phyloP scores from a whole-genome alignment of 1,284 basidiomycete genomes.

The Leccinum pseudoinsigne region DNA sequence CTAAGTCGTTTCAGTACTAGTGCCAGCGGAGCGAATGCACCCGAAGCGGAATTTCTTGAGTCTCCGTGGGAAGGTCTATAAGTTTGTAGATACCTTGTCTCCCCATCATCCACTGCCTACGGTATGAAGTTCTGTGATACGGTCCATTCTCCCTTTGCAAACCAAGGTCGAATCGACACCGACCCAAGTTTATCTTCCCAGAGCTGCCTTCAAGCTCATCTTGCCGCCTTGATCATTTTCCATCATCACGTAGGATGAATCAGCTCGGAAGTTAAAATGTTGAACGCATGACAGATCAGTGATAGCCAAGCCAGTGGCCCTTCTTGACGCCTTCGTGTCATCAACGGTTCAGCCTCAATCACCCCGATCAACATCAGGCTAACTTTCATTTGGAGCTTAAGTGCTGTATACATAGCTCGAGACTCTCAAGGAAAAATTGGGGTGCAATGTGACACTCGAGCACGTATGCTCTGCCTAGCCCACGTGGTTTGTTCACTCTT shows the following conservation, averaged over 20 bases:
- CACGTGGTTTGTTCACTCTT: background rate
- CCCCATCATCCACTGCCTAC: too few relatives aligned
- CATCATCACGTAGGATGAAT: background rate
- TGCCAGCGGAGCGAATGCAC: background rate
- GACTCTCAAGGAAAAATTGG: background rate
- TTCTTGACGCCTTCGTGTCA: background rate
- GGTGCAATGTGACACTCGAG: background rate
- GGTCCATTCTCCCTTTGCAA: too few relatives aligned
- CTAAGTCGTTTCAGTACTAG: background rate
- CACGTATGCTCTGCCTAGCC: background rate
- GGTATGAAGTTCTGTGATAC: too few relatives aligned
- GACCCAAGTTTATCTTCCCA: background rate
- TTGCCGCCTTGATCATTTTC: background rate
- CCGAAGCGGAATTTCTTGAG: background rate
- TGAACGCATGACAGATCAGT: background rate
- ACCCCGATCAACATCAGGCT: background rate
- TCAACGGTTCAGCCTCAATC: background rate
- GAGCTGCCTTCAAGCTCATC: background rate
- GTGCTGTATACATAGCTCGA: background rate
- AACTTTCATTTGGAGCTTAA: background rate
- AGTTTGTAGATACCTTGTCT: too few relatives aligned
- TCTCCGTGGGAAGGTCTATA: background rate
- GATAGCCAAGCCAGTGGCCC: background rate
- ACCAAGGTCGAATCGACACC: background rate
- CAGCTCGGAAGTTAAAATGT: background rate